phyloP scores from a whole-genome alignment of 345 rosid genomes.

The Syzygium aromaticum region DNA sequence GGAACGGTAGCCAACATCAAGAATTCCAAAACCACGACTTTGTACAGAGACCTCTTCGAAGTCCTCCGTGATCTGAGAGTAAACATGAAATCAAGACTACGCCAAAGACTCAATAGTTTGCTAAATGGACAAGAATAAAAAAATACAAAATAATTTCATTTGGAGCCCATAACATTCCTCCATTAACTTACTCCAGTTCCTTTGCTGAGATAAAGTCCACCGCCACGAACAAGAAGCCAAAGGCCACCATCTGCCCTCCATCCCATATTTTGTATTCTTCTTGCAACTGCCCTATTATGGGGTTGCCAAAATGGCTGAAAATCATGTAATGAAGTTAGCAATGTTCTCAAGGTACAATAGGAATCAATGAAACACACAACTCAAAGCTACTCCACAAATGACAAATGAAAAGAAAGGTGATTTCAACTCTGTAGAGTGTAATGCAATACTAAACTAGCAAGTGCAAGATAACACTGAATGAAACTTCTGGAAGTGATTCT shows the following conservation, averaged over 20 bases:
- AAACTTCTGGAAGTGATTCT: neutral
- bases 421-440: neutral
- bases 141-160: neutral
- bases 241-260: conserved; percentile 99
- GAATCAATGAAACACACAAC: neutral
- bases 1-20: conserved; percentile 91
- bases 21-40: conserved; percentile 96
- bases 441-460: neutral
- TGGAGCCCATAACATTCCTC: neutral
- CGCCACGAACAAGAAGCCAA: conserved; percentile 99
- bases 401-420: neutral
- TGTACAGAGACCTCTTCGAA: conserved; percentile 85
- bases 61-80: conserved; percentile 58
- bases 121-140: neutral
- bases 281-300: conserved; percentile 90
- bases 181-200: conserved; percentile 72
- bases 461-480: neutral
- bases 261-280: conserved; percentile 98
- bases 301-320: conserved; percentile 92
- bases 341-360: neutral
- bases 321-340: neutral
- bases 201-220: conserved; percentile 95
- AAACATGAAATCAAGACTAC: neutral
- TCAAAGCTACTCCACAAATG: neutral
- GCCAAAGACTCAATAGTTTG: neutral